Percentiles rank a stretch among this genome's conserved stretches.
phyloP scores from a whole-genome alignment of 768 basidiomycete species.

The Termitomyces sp. region DNA sequence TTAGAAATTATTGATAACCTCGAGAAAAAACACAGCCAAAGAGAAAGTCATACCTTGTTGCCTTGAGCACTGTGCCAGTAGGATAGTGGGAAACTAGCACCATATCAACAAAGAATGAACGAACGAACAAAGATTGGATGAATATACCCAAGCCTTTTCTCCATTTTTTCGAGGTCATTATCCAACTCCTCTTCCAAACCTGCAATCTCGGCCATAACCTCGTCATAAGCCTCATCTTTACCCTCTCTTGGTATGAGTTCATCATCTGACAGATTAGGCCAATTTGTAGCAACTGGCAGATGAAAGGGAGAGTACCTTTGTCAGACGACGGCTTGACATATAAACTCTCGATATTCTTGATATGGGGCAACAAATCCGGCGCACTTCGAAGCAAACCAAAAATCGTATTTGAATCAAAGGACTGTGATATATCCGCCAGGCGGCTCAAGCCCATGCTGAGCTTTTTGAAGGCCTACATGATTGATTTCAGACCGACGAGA shows the following conservation, averaged over 20 bases:
- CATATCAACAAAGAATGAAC: background rate
- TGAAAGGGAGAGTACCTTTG: constrained; percentile 41
- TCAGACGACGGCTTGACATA: constrained; percentile 53
- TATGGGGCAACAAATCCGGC: constrained; percentile 69
- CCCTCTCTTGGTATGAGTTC: constrained; percentile 80
- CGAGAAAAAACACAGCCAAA: background rate
- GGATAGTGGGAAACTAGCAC: constrained; percentile 26
- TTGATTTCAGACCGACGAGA: background rate
- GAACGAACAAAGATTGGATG: constrained; percentile 1
- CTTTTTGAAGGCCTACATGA: constrained; percentile 62
- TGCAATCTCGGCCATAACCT: constrained; percentile 63
- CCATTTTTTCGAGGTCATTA: constrained; percentile 56
- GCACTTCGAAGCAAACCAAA: constrained; percentile 70
- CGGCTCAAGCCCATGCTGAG: constrained; percentile 62
- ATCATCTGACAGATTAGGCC: constrained; percentile 38
- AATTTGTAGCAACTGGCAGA: background rate
- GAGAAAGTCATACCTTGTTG: constrained; percentile 54
- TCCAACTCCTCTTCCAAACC: constrained; percentile 70
- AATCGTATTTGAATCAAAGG: constrained; percentile 76
- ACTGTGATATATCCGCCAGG: constrained; percentile 60
- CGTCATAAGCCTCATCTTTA: constrained; percentile 83
- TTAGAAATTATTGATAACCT: constrained; percentile 19
- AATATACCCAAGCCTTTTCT: constrained; percentile 62
- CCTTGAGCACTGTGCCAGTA: constrained; percentile 67
- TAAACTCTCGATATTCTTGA: constrained; percentile 70